phyloP scores from a whole-genome alignment of 768 basidiomycete genomes.

The Rubroboletus pulcherrimus region DNA sequence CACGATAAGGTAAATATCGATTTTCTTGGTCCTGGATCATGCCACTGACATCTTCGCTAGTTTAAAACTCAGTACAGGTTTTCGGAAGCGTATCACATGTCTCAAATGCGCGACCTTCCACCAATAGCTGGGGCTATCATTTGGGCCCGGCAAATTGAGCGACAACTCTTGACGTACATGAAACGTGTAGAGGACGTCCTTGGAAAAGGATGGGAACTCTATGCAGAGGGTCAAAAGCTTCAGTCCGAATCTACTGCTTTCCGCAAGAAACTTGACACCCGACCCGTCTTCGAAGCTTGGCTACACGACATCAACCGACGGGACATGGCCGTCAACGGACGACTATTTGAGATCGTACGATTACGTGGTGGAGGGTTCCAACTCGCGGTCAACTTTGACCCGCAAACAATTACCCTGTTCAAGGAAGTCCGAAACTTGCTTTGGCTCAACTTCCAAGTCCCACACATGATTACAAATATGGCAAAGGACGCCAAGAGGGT shows the following conservation, averaged over 20 bases:
- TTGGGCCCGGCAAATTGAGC: conserved; percentile 98
- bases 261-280: conserved; percentile 93
- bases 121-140: conserved; percentile 98
- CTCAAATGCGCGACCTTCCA: conserved; percentile 96
- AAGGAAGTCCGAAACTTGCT: conserved; percentile 96
- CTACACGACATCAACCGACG: conserved; percentile 90
- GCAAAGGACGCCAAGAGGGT: conserved; percentile 98
- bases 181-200: conserved; percentile 98
- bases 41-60: conserved; percentile 32
- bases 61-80: conserved; percentile 96
- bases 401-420: conserved; percentile 96
- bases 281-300: conserved; percentile 95
- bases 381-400: conserved; percentile 95
- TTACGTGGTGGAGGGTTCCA: conserved; percentile 74
- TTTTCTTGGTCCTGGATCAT: neutral
- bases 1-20: conserved; percentile 72
- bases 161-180: conserved; percentile 95
- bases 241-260: conserved; percentile 89
- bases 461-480: conserved; percentile 91
- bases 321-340: conserved; percentile 87
- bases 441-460: conserved; percentile 95
- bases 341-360: conserved; percentile 87
- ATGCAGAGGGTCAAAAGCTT: conserved; percentile 98
- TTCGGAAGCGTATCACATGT: conserved; percentile 97
- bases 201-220: conserved; percentile 97